These are phyloP conservation scores for Colletotrichum coccodes DNA, from an alignment of 2,329 filamentous ascomycete genomes.

Conservation along the genomic window DNA sequence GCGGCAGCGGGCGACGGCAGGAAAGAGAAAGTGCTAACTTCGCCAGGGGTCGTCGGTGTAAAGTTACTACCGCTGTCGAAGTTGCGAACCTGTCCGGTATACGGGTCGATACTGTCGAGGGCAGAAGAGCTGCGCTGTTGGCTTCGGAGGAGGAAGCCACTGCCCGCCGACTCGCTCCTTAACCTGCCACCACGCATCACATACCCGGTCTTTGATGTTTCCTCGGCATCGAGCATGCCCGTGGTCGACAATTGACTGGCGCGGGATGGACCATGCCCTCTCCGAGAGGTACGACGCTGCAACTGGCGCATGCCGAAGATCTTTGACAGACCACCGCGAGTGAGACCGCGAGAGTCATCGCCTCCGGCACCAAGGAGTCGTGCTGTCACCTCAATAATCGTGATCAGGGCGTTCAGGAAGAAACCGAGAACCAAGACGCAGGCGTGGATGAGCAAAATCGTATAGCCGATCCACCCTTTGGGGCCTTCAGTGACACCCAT, in stretches of 20 bases:
- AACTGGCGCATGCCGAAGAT: constrained; percentile 93
- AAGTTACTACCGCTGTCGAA: constrained; percentile 71
- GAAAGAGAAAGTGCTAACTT: constrained; percentile 78
- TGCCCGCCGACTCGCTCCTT: constrained; percentile 70
- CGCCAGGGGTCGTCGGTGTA: constrained; percentile 78
- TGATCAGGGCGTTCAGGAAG: constrained; percentile 91
- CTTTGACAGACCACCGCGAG: constrained; percentile 85
- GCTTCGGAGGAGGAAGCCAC: constrained; percentile 54
- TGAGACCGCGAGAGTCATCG: constrained; percentile 75
- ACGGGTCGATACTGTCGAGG: constrained; percentile 61
- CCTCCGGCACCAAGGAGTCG: constrained; percentile 85
- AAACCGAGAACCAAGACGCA: constrained; percentile 90
- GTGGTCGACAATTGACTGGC: constrained; percentile 86
- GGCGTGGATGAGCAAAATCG: constrained; percentile 86
- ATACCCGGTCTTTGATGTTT: constrained; percentile 71
- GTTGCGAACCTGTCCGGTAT: constrained; percentile 56
- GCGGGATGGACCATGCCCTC: constrained; percentile 69
- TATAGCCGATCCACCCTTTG: constrained; percentile 96
- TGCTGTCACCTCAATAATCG: constrained; percentile 87
- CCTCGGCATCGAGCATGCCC: constrained; percentile 79
- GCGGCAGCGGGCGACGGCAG: constrained; percentile 65
- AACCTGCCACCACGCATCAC: constrained; percentile 63
- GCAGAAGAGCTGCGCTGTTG: constrained; percentile 65
- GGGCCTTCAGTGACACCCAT: constrained; percentile 81
- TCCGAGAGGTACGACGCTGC: constrained; percentile 75